Evolutionary conservation across 768 basidiomycete genomes (phyloP).

Genomic region (Gautieria morchelliformis): DNA sequence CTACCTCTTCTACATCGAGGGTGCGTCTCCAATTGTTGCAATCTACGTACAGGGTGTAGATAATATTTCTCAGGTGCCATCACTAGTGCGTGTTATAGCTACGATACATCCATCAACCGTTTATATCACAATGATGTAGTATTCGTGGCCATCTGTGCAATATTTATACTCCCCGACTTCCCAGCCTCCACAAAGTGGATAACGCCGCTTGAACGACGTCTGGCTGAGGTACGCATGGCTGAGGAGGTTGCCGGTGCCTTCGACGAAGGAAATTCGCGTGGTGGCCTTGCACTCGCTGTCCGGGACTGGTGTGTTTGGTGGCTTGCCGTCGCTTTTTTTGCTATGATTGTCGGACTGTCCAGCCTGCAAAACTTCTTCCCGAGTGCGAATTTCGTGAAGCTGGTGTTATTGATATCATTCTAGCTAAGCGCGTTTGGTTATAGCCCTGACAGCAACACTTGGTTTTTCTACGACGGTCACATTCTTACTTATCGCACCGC

Average conservation of each 20-base stretch:
- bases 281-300: constrained; percentile 50
- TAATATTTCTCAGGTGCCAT: not conserved
- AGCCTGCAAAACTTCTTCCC: constrained; percentile 25
- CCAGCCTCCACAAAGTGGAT: constrained; percentile 51
- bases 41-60: not conserved
- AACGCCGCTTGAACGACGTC: constrained; percentile 34
- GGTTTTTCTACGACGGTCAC: constrained; percentile 54
- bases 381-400: not conserved
- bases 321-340: constrained; percentile 54
- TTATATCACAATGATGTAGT: constrained; percentile 4
- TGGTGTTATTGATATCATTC: not conserved
- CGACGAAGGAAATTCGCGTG: constrained; percentile 31
- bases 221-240: constrained; percentile 58
- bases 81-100: not conserved
- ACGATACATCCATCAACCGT: not conserved
- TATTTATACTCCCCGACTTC: constrained; percentile 67
- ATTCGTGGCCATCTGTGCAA: constrained; percentile 37
- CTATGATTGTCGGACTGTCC: constrained; percentile 12
- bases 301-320: constrained; percentile 82
- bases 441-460: constrained; percentile 64
- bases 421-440: constrained; percentile 43
- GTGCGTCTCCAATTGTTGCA: constrained; percentile 25
- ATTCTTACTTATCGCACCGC: constrained; percentile 69
- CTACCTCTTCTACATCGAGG: constrained; percentile 21
- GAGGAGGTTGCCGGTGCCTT: constrained; percentile 48